Base-by-base conservation (phyloP, 495 filamentous ascomycete genomes). In the Penicillium angulare region DNA sequence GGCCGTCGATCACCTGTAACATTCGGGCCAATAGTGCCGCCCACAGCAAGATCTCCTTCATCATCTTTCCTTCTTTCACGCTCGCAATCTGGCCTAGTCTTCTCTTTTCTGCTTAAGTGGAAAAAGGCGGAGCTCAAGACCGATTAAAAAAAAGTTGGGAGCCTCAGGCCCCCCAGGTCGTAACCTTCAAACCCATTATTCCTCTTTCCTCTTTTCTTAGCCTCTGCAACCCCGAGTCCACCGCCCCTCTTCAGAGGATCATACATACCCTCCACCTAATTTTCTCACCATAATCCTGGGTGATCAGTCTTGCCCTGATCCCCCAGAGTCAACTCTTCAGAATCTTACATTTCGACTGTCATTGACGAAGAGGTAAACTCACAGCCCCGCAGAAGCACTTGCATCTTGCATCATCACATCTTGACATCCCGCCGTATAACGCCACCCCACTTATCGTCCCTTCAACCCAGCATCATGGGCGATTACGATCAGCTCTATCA, bases 401-500 rank as follows among this genome's bases (percentile, higher is more conserved):
- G n/a, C n/a, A 31, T 40, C 36, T 21, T 29, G 16, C 2, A 39
- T 49, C 24, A 16, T 21, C 22, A 47, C 26, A 40, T 23, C 16
- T 48, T 26, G 21, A 17, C 27, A 27, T 8, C 36, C 33, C 35
- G 40, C 43, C 20, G 33, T 27, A 17, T 20, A 41, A 40, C 39
- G 48, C 48, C 48, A 33, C 26, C 45, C 33, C 6, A 12, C n/a
- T 15, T 20, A 31, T 17, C 17, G 10, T 26, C n/a, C n/a, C 26
- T 17, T 22, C 26, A 47, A 33, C 35, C 34, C 40, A 31, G 12
- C 54, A 60, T 32, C 22, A 73, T 74, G 68, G 49, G 66, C 47
- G 71, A 73, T 47, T 73, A 61, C 52, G 64, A 73, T 33, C 49
- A 65, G 31, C 53, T 72, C 22, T 72, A 74, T 32, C 66, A 71